Base-by-base conservation (phyloP, 371 early-diverging fungal genomes). In the Mucor lusitanicus region DNA sequence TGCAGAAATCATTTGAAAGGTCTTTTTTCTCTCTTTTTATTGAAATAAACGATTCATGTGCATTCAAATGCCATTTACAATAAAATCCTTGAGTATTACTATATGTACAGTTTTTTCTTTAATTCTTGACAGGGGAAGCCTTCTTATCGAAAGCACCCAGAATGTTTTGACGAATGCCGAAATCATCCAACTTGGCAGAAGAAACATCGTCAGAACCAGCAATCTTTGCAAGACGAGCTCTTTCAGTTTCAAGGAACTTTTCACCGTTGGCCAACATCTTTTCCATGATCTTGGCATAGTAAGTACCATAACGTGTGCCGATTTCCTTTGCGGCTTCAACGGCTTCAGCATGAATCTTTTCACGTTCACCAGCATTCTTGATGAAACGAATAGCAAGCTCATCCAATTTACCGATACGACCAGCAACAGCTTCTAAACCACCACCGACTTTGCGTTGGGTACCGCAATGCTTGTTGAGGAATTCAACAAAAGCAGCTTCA, bases 391-490 rank as follows among this genome's bases (percentile, higher is more conserved):
- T 69, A 5, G 87, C 93, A 19, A 89, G 67, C 4, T 74, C 77
- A 72, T 94, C 94, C 69, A 97, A 80, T 7, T 79, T 83, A 32
- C 73, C 76, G 60, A 93, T 82, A 57, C 89, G 88, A 30, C 95
- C 97, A 62, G 94, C 68, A 55, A 19, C 17, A 33, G 70, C 50
- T 50, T 25, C 44, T 15, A 95, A 86, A 13, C 88, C 82, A 59
- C 97, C 97, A 53, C 94, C 95, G 9, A 85, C 85, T 59, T 85
- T 70, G 67, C 97, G 92, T 42, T 91, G 79, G 11, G 96, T 94
- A 30, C 92, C 92, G 70, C 91, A 88, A 61, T 95, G 86, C 72
- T 92, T 83, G 89, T 98, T 98, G 75, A 98, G 85, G 78, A 89
- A 98, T 9, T 87, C 86, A 56, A 97, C 81, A 74, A 98, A 91